These are phyloP conservation scores for Mucor saturninus DNA, from an alignment of 371 early-diverging fungal genomes.

Conservation along the genomic window DNA sequence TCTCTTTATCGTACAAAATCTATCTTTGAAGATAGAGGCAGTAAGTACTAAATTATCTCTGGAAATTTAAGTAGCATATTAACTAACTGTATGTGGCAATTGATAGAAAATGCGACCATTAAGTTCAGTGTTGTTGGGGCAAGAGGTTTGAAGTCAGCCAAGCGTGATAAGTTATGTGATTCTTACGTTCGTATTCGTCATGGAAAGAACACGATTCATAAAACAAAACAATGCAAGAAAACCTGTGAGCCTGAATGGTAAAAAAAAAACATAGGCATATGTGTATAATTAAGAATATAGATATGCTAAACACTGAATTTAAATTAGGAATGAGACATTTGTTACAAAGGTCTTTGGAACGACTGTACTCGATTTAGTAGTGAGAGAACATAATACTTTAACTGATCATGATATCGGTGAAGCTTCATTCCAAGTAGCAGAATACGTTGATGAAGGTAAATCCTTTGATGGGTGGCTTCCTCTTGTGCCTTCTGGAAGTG, in stretches of 20 bases:
- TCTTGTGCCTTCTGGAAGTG: slow-evolving; percentile 22
- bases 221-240: slow-evolving; percentile 75
- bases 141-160: slow-evolving; percentile 49
- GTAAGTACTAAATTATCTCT: slow-evolving; percentile 9
- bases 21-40: slow-evolving; percentile 23
- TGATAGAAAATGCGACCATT: slow-evolving; percentile 34
- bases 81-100: neutral
- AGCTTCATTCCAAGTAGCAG: slow-evolving; percentile 47
- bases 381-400: slow-evolving; percentile 64
- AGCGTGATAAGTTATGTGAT: slow-evolving; percentile 52
- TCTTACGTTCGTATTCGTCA: slow-evolving; percentile 48
- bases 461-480: slow-evolving; percentile 28
- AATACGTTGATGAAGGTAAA: slow-evolving; percentile 32
- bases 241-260: slow-evolving; percentile 67
- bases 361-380: slow-evolving; percentile 45
- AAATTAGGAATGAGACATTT: slow-evolving; percentile 34
- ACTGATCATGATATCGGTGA: slow-evolving; percentile 62
- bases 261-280: neutral
- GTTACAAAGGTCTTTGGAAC: slow-evolving; percentile 35
- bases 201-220: slow-evolving; percentile 61
- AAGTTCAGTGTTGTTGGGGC: slow-evolving; percentile 51
- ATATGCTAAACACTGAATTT: neutral
- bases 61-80: neutral
- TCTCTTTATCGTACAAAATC: slow-evolving; percentile 18
- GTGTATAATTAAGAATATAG: neutral